A percentile compares a stretch with the other conserved stretches of the same genome.
These are phyloP conservation scores for Scutellaria barbata DNA, from an alignment of 257 asterid species.

Conservation along the genomic window DNA sequence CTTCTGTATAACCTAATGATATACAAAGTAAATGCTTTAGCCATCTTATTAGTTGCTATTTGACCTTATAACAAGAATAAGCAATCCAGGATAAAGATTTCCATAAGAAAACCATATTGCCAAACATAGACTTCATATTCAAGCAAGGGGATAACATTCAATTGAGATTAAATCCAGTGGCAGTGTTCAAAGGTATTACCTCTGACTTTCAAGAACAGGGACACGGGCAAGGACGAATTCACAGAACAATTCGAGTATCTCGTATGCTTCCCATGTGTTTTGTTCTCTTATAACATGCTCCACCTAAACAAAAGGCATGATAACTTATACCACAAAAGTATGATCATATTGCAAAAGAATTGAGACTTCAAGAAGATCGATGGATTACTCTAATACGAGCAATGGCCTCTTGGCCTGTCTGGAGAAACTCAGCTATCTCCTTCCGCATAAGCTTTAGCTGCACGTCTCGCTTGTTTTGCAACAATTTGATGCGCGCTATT, in stretches of 20 bases:
- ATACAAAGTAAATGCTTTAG: conserved; percentile 9
- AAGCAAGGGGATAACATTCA: background rate
- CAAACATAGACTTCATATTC: conserved; percentile 15
- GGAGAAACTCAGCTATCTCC: conserved; percentile 91
- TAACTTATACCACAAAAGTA: background rate
- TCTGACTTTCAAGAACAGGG: conserved; percentile 85
- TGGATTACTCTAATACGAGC: conserved; percentile 80
- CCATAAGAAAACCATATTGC: background rate
- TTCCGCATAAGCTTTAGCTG: conserved; percentile 83
- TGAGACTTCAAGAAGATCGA: conserved; percentile 19
- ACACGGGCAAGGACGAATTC: conserved; percentile 85
- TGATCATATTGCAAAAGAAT: background rate
- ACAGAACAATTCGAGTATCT: conserved; percentile 79
- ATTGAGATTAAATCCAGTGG: background rate
- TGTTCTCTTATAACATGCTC: conserved; percentile 94
- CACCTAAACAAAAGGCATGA: conserved; percentile 55
- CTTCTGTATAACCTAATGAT: too few relatives aligned
- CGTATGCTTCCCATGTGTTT: conserved; percentile 88
- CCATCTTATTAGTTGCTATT: background rate
- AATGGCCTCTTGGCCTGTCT: conserved; percentile 85
- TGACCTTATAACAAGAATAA: background rate
- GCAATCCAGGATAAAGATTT: background rate
- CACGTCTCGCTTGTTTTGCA: conserved; percentile 87
- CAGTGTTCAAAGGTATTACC: conserved; percentile 42
- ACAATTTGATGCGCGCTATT: conserved; percentile 80